phyloP scores from a whole-genome alignment of 176 grass and related monocot species.

The Calamus simplicifolius region DNA sequence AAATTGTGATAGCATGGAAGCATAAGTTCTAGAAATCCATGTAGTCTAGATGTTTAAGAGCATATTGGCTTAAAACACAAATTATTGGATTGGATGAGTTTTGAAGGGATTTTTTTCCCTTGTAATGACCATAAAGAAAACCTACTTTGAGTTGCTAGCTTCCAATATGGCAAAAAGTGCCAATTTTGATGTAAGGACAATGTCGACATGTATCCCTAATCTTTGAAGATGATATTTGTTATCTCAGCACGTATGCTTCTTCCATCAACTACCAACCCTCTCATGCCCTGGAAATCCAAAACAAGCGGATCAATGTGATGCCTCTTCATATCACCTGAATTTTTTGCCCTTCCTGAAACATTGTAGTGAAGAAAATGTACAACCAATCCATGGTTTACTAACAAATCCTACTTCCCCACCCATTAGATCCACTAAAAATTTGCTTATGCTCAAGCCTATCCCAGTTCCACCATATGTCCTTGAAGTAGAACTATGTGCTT shows the following conservation, averaged over 20 bases:
- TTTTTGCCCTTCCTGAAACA: constrained; percentile 34
- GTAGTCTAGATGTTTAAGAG: too few relatives aligned
- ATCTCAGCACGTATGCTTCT: constrained; percentile 44
- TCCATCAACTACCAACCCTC: constrained; percentile 56
- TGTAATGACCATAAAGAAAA: neutral
- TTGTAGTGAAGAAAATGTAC: constrained; percentile 72
- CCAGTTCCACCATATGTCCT: constrained; percentile 70
- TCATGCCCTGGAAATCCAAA: constrained; percentile 63
- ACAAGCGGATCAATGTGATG: constrained; percentile 35
- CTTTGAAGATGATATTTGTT: constrained; percentile 51
- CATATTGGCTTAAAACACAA: too few relatives aligned
- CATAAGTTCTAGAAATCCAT: too few relatives aligned
- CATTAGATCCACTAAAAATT: constrained; percentile 62
- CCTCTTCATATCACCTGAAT: constrained; percentile 41
- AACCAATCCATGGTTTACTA: constrained; percentile 41
- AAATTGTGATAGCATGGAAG: too few relatives aligned
- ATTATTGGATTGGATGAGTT: too few relatives aligned
- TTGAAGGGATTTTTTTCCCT: too few relatives aligned
- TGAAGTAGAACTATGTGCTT: constrained; percentile 73
- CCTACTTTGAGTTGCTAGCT: constrained; percentile 48
- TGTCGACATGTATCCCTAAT: constrained; percentile 41
- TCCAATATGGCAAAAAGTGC: constrained; percentile 44
- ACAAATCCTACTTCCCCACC: constrained; percentile 41
- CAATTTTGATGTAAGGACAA: constrained; percentile 34
- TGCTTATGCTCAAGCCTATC: constrained; percentile 81